These are phyloP conservation scores for Cyclanthera cordifolia DNA, from an alignment of 306 rosid genomes.

Conservation along the genomic window DNA sequence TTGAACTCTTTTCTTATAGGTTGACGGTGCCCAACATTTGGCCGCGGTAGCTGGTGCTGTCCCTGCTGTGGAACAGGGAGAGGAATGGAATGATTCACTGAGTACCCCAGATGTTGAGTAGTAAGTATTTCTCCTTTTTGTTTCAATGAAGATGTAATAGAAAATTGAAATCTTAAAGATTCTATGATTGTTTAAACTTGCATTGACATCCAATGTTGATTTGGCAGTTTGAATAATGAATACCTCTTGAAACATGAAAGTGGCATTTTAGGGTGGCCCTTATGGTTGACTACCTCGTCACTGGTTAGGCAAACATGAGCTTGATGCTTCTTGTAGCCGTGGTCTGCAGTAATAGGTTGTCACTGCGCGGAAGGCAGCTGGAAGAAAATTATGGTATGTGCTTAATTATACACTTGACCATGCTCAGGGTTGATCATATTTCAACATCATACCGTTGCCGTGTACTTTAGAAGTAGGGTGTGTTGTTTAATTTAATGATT, in stretches of 20 bases:
- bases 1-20: constrained; percentile 29
- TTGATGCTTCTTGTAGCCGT: not conserved
- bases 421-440: too few relatives aligned
- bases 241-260: constrained; percentile 58
- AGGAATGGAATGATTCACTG: constrained; percentile 70
- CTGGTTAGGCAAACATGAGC: constrained; percentile 31
- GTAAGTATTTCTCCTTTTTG: constrained; percentile 20
- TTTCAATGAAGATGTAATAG: not conserved
- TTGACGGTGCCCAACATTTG: constrained; percentile 71
- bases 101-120: constrained; percentile 73
- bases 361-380: not conserved
- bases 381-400: not conserved
- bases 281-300: constrained; percentile 44
- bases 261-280: constrained; percentile 42
- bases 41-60: constrained; percentile 36
- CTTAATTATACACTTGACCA: not conserved
- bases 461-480: too few relatives aligned
- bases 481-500: too few relatives aligned
- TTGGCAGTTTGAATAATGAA: constrained; percentile 61
- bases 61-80: constrained; percentile 48
- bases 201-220: constrained; percentile 16
- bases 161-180: not conserved
- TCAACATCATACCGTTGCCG: too few relatives aligned
- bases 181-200: not conserved
- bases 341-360: not conserved